Evolutionary conservation across 2,329 filamentous ascomycete genomes (phyloP), one percentile per base, ranked within the genome.

Genomic region (Aspergillus fijiensis): DNA sequence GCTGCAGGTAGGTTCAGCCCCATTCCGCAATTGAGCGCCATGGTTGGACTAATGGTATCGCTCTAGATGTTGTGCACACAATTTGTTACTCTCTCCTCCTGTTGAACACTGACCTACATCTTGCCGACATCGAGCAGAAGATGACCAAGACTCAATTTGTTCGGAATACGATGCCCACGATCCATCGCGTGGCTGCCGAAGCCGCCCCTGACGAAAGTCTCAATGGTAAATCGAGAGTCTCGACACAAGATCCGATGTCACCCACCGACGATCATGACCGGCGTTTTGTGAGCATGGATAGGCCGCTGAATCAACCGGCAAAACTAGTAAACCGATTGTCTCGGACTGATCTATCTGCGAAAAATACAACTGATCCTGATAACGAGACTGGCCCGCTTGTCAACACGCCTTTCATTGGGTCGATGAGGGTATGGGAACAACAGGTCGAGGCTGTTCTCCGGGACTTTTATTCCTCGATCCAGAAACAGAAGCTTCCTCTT

Each of bases 141-240:
- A 99, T 99, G 95, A 98, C 94, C 1, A 87, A 90, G 58, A 89
- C 84, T 64, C 94, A 98, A 71, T 99, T 98, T 71, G 86, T 99
- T 72, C 96, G 96, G 77, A 99, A 99, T 72, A 97, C 95, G 4
- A 88, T 98, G 82, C 89, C 90, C 0, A 96, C 94, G 0, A 90
- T 99, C 63, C 87, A 86, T 60, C 87, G 92, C 52, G 88, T 91
- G 12, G 84, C 92, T 10, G 80, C 84, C 45, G 91, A 96, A 67
- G 86, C 88, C n/a, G 85, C 82, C 0, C 86, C 90, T 1, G 84
- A 87, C 61, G 84, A 83, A 1, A 89, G 89, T 63, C 84, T 88
- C 35, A 81, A 84, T 3, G 79, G 52, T 31, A 66, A 65, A 51
- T 63, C 65, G 11, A 74, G 70, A 58, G 59, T 61, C n/a, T 60